Base-by-base conservation (phyloP, 176 grass and related monocot genomes). In the Phoenix dactylifera region DNA sequence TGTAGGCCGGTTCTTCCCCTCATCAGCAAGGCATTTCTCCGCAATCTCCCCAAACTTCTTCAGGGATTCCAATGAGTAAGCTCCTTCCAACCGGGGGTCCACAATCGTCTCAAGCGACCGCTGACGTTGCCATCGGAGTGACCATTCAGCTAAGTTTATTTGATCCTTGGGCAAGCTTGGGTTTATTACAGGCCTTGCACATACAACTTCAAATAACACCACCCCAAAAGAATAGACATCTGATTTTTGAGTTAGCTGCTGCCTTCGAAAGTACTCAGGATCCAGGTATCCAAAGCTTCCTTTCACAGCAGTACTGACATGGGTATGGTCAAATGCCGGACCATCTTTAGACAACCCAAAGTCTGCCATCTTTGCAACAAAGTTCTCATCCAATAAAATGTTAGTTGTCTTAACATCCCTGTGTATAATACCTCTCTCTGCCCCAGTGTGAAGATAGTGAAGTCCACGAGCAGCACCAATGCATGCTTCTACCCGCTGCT, bases 231-330 rank as follows among this genome's bases (percentile, higher is more conserved):
- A 97, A 26, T 97, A 97, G 14, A 97, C 92, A 73, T 97, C 92
- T 0, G 92, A 97, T 63, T 97, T 97, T 55, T 97, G 92, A 14
- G 87, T 97, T 16, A 97, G 59, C 19, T 91, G 92, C 68, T 97
- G 92, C 70, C 86, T 82, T 26, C 92, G 61, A 26, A 88, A 97
- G 63, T 97, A 97, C 52, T 97, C 92, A 0, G 87, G 92, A 59
- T 97, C 92, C 30, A 97, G 82, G 77, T 97, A 97, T n/a, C 92
- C 92, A 0, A 97, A 97, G 72, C 92, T 97, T 28, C 87, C 92
- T 44, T 79, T 97, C 25, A 91, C 87, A 53, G 92, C 92, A 65
- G 92, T 97, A 63, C 87, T 97, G 49, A 97, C 92, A 70, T 97
- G 92, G 55, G 92, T 91, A 50, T 97, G 92, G n/a, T 97, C 92